Percentiles rank a stretch among this genome's conserved stretches.
These are phyloP conservation scores for Agrostemma githago DNA, from an alignment of 148 eudicot genomes.

Conservation along the genomic window DNA sequence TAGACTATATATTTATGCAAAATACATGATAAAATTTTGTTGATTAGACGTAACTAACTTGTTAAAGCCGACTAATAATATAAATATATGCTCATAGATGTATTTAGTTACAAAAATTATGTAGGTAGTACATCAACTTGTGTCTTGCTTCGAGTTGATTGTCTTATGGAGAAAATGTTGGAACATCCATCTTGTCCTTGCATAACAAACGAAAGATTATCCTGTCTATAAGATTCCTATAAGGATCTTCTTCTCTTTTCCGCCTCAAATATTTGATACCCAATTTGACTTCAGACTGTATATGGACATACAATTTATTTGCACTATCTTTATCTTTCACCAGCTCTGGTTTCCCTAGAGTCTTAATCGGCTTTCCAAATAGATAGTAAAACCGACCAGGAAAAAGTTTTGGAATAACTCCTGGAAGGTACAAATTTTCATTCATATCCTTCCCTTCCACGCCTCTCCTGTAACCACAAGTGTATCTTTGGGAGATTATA, in stretches of 20 bases:
- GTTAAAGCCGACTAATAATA: too few species aligned
- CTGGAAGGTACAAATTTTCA: slow-evolving; percentile 9
- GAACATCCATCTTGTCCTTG: slow-evolving; percentile 38
- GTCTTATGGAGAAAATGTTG: slow-evolving; percentile 55
- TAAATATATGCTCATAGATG: background rate
- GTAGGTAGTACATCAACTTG: too few species aligned
- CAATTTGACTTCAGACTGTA: slow-evolving; percentile 53
- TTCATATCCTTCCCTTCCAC: background rate
- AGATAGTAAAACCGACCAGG: slow-evolving; percentile 81
- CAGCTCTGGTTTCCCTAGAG: slow-evolving; percentile 48
- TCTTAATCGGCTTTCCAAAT: slow-evolving; percentile 70
- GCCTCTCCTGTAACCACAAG: slow-evolving; percentile 4
- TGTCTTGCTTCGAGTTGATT: too few species aligned
- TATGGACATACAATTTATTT: slow-evolving; percentile 46
- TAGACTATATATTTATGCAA: too few species aligned
- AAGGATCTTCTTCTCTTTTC: slow-evolving; percentile 82
- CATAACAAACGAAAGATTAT: slow-evolving; percentile 38
- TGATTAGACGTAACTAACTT: too few species aligned
- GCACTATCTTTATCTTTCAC: slow-evolving; percentile 52
- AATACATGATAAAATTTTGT: too few species aligned
- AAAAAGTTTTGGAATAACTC: slow-evolving; percentile 48
- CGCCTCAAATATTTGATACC: slow-evolving; percentile 52
- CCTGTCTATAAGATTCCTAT: slow-evolving; percentile 53
- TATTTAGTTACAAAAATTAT: background rate
- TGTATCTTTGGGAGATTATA: background rate